Conservation (phyloP, 352 stramenopile genomes). For the Elongisporangium prolatum region DNA sequence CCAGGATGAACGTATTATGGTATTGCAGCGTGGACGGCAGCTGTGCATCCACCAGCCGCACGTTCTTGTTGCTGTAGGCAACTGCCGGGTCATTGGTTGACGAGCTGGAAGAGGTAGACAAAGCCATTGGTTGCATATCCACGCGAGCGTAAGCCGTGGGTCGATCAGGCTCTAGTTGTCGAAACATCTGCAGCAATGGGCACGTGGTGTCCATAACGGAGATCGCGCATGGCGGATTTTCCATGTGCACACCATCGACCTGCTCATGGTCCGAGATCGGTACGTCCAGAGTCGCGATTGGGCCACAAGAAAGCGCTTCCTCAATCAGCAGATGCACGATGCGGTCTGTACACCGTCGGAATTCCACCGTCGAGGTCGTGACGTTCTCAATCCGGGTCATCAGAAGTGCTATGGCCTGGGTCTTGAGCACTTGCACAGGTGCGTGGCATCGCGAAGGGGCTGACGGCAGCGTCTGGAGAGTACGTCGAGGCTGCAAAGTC, state of each 20-base stretch:
- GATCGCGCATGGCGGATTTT: conserved; percentile 31
- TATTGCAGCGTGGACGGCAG: background rate
- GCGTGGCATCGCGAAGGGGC: background rate
- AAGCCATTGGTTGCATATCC: background rate
- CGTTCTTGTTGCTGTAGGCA: background rate
- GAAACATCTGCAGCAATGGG: background rate
- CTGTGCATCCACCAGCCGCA: background rate
- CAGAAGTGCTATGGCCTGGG: conserved; percentile 27
- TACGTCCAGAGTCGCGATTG: conserved; percentile 25
- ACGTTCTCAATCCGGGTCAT: conserved; percentile 32
- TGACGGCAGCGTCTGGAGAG: background rate
- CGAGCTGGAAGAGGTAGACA: background rate
- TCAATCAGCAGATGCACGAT: conserved; percentile 52
- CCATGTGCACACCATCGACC: conserved; percentile 24
- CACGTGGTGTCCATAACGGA: conserved; percentile 1
- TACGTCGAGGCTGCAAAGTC: background rate
- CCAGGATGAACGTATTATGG: background rate
- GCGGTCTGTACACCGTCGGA: conserved; percentile 29
- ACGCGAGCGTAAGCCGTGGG: background rate
- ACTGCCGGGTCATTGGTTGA: no score
- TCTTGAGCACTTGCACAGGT: conserved; percentile 34
- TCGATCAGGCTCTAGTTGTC: background rate
- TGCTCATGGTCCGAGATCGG: conserved; percentile 18
- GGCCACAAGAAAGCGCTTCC: conserved; percentile 36
- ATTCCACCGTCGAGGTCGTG: conserved; percentile 23